These are phyloP conservation scores for Davidsoniella virescens DNA, from an alignment of 2,329 filamentous ascomycete genomes.

Conservation along the genomic window DNA sequence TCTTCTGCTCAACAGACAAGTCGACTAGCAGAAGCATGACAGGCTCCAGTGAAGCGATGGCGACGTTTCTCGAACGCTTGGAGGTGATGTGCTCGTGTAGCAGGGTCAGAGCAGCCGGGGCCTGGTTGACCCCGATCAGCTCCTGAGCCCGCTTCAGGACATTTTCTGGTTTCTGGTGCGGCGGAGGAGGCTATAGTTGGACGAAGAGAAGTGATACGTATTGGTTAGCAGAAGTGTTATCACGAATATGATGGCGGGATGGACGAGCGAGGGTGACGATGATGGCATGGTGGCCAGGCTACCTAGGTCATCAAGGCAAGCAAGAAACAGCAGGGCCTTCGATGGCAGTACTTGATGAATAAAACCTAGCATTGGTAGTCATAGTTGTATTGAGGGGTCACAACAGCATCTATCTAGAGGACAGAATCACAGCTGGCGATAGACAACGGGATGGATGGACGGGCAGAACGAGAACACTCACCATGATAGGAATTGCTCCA, in stretches of 20 bases:
- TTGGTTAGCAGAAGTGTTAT: background rate
- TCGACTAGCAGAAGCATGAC: conserved; percentile 97
- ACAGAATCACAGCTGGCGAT: background rate
- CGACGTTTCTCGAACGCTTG: conserved; percentile 92
- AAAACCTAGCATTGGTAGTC: background rate
- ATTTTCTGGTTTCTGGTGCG: conserved; percentile 97
- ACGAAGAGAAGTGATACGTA: conserved; percentile 8
- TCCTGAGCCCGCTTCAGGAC: conserved; percentile 96
- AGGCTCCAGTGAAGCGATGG: conserved; percentile 89
- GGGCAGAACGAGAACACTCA: conserved; percentile 13
- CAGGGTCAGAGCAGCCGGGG: conserved; percentile 77
- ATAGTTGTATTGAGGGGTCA: background rate
- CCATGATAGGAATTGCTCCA: conserved; percentile 19
- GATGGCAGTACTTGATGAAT: too few relatives aligned
- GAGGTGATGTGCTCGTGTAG: conserved; percentile 99
- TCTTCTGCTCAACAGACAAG: conserved; percentile 90
- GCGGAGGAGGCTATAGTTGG: conserved; percentile 62
- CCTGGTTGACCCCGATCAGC: conserved; percentile 94
- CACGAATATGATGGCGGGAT: background rate
- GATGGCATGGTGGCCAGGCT: background rate
- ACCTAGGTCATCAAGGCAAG: too few relatives aligned
- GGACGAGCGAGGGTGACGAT: too few relatives aligned
- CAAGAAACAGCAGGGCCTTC: too few relatives aligned
- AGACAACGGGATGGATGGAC: background rate
- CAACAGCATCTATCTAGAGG: background rate